Base-by-base conservation (phyloP, 2,329 filamentous ascomycete genomes). In the Cephalotrichum gorgonifer region DNA sequence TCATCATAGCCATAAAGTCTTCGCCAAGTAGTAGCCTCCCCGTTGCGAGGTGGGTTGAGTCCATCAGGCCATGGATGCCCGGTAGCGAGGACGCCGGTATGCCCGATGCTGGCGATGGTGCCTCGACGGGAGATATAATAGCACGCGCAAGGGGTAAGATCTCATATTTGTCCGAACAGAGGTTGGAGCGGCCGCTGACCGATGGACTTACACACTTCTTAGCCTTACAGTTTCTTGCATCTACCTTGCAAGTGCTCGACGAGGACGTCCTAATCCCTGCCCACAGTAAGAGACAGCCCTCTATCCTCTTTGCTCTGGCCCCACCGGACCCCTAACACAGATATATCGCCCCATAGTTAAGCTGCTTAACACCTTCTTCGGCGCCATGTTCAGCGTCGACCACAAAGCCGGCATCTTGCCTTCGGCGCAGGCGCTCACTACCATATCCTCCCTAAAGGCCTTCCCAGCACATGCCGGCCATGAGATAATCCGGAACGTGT, bases 391-490 rank as follows among this genome's bases (percentile, higher is more conserved):
- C 54, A 73, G 73, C 2, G 71, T 75, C 48, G 76, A 80, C 53
- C 75, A 79, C 61, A 76, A 76, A 56, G 76, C 75, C n/a, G 77
- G 77, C 38, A 72, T 80, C 49, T 62, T 75, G 41, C 69, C 76
- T 1, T 75, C 76, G 2, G 66, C 75, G 3, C 73, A 69, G 42
- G 76, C 76, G 1, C 60, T 80, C n/a, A 65, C 66, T 1, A 66
- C 69, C 26, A 70, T 80, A 44, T 65, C 64, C 39, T 55, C 57
- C 44, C 78, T 77, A 71, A 72, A 70, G 46, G 62, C 64, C 12
- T 80, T 80, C 60, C 71, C 73, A 35, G 67, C 73, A 1, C 59
- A 66, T 12, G 69, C 70, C 52, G 75, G 66, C 20, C 59, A 68
- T 50, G 64, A 71, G 46, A 76, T 80, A 28, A 67, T 79, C 22